A percentile compares a stretch with the other conserved stretches of the same genome.
Evolutionary conservation across 116 monocot genomes (phyloP).

Genomic region (Iris pallida): DNA sequence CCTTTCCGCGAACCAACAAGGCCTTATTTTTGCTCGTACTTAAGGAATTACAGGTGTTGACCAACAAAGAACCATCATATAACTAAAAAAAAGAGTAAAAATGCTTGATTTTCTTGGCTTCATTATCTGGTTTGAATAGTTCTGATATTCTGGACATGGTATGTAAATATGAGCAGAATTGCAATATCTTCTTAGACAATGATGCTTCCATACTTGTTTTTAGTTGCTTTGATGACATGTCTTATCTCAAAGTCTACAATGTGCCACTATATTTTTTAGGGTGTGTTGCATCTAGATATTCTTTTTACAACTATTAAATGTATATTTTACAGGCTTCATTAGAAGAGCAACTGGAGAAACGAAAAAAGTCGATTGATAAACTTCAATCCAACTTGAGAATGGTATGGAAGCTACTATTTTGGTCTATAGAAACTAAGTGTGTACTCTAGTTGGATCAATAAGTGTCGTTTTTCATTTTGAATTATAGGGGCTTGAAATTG

Average conservation of each 20-base stretch:
- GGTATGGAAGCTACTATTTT: slow-evolving; percentile 32
- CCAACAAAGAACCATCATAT: too few relatives aligned
- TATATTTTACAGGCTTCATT: slow-evolving; percentile 55
- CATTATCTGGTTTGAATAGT: too few relatives aligned
- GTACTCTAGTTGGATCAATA: slow-evolving; percentile 7
- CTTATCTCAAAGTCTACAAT: not conserved
- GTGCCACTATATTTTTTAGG: not conserved
- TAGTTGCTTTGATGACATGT: not conserved
- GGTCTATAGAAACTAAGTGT: not conserved
- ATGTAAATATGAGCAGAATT: too few relatives aligned
- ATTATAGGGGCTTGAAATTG: slow-evolving; percentile 79
- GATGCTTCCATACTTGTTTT: too few relatives aligned
- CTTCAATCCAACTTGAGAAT: slow-evolving; percentile 78
- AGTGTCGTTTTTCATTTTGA: slow-evolving; percentile 12
- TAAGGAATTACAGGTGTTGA: too few relatives aligned
- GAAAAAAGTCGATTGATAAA: slow-evolving; percentile 54
- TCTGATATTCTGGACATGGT: too few relatives aligned
- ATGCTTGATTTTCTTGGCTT: too few relatives aligned
- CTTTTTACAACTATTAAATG: slow-evolving; percentile 1
- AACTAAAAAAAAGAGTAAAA: too few relatives aligned
- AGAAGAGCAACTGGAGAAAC: slow-evolving; percentile 60
- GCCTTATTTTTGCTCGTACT: too few relatives aligned
- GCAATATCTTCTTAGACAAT: too few relatives aligned
- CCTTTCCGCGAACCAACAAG: too few relatives aligned
- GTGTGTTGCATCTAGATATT: not conserved